These are phyloP conservation scores for Penicillium diatomitis DNA, from an alignment of 495 filamentous ascomycete genomes.

Conservation along the genomic window DNA sequence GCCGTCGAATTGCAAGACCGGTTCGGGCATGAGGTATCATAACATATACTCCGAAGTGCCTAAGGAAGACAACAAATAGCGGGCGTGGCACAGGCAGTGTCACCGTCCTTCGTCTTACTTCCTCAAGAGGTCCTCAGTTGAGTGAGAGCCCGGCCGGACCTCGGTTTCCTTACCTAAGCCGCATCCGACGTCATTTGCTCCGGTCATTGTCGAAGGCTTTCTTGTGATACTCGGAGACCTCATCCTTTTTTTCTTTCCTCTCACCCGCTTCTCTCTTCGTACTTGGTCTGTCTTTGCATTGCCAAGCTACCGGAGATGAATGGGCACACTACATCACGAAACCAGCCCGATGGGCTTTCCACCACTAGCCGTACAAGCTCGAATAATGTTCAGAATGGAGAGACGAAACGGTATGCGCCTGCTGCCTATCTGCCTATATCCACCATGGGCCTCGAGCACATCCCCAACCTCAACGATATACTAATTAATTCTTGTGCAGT, in stretches of 20 bases:
- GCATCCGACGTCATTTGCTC: conserved; percentile 8
- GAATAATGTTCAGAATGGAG: neutral
- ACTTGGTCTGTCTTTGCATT: neutral
- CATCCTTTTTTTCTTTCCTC: neutral
- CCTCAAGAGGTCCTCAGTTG: neutral
- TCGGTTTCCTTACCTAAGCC: conserved; percentile 1
- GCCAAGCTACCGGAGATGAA: conserved; percentile 3
- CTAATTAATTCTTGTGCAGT: conserved; percentile 22
- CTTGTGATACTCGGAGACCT: neutral
- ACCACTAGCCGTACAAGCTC: neutral
- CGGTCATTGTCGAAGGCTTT: neutral
- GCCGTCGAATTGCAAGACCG: no score
- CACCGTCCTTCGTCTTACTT: no score
- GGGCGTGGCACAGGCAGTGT: no score
- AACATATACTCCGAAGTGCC: no score
- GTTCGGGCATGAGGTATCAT: no score
- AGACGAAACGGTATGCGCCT: conserved; percentile 10
- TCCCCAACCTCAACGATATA: no score
- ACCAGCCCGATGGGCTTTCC: neutral
- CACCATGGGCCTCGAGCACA: neutral
- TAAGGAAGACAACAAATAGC: no score
- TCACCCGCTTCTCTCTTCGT: neutral
- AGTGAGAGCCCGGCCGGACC: neutral
- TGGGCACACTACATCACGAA: conserved; percentile 1
- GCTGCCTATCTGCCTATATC: neutral